Evolutionary conservation across 306 rosid species (phyloP).

Genomic region (Hippophae rhamnoides): DNA sequence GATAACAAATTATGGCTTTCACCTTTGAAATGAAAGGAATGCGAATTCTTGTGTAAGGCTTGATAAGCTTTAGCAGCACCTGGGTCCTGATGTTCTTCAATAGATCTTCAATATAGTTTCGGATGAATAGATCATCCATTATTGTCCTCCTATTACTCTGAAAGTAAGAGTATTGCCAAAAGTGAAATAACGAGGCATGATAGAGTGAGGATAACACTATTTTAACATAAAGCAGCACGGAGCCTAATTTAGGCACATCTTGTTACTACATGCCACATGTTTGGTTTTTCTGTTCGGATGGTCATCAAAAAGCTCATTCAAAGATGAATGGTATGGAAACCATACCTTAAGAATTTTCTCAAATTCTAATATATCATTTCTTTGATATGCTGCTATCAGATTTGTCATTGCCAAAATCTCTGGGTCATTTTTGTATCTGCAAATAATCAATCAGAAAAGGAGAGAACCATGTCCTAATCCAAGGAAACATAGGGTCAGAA

Average conservation of each 20-base stretch:
- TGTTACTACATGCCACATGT: not conserved
- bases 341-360: slow-evolving; percentile 90
- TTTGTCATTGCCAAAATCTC: slow-evolving; percentile 99
- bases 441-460: slow-evolving; percentile 18
- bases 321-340: not conserved
- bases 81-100: slow-evolving; percentile 95
- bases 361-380: slow-evolving; percentile 91
- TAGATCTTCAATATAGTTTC: slow-evolving; percentile 93
- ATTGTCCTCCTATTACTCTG: slow-evolving; percentile 81
- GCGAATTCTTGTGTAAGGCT: slow-evolving; percentile 91
- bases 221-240: no score
- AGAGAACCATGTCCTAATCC: not conserved
- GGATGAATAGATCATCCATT: slow-evolving; percentile 93
- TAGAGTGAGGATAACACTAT: no score
- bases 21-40: slow-evolving; percentile 97
- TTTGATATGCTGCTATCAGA: slow-evolving; percentile 91
- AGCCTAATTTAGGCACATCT: no score
- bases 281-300: no score
- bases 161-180: not conserved
- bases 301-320: not conserved
- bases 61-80: slow-evolving; percentile 92
- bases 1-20: slow-evolving; percentile 2
- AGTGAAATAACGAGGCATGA: not conserved
- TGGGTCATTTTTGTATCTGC: slow-evolving; percentile 92
- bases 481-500: slow-evolving; percentile 5